Base-by-base conservation (phyloP, 1,284 basidiomycete genomes). In the Pseudozyma sp. region DNA sequence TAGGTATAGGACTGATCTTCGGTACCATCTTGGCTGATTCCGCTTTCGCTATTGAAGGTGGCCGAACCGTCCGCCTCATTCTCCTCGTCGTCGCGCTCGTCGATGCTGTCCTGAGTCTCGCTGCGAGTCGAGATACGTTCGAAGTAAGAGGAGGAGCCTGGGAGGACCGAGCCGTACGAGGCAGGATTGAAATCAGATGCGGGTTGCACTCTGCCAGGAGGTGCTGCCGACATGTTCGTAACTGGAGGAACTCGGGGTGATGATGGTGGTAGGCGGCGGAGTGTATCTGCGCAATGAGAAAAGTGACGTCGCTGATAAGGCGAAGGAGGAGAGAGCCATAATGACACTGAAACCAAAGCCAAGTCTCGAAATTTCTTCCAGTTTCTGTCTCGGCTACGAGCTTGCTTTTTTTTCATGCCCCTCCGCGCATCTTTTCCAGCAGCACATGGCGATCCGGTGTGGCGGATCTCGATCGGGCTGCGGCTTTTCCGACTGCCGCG, bases 311-410 rank as follows among this genome's bases (percentile, higher is more conserved):
- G 35, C 10, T 42, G 40, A 42, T 42, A 42, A 42, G 40, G 35
- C 2, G 35, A 37, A 37, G 10, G 10, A 37, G 14, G 35, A 37
- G 35, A 14, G 35, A 37, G 10, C 10, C 35, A 37, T 37, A 37
- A 9, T 4, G 14, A 10, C 10, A 42, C 24, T 24, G n/a, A 42
- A 42, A 42, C 7, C 40, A 42, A n/a, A 33, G 34, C 31, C 35
- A 47, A 54, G 40, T 44, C 33, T 55, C 48, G 66, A 68, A 68
- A 47, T 62, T 68, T 68, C 66, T 68, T 68, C 59, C 54, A 33
- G 47, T 24, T 24, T 24, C 24, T 24, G 24, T 24, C 24, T 24
- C 24, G 24, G 24, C 24, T 24, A 24, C 24, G 24, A 24, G 24
- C 24, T 24, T 24, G n/a, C 51, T 62, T 68, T 59, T 54, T 33